Evolutionary conservation across 176 grass and related monocot genomes (phyloP), one percentile per base, ranked within the genome.

Genomic region (Melocanna baccifera): DNA sequence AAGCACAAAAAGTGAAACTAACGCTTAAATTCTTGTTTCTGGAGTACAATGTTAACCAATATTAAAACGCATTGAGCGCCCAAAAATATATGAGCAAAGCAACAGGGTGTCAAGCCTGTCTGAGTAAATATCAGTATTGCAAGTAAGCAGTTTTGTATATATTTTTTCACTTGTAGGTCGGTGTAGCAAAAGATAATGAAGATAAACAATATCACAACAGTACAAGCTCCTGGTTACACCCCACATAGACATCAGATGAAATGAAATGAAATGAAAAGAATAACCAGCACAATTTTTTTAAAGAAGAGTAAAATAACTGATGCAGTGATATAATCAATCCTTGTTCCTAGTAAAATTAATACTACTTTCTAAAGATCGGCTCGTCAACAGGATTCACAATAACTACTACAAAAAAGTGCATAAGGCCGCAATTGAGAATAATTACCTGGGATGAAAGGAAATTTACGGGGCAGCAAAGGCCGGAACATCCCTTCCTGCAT

Each of bases 361-460:
- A 30, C 26, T 63, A 30, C 25, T 63, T 59, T 30, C 25, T 63
- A 30, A 2, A 63, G 26, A 63, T 2, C 25, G 1, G 5, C 30
- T 30, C 1, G 25, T 63, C 61, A 63, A 63, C 5, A 63, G 26
- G 26, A 63, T 63, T 63, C 61, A 63, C 5, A 63, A 30, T 63
- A 15, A 63, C 13, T 63, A 63, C 12, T 15, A 15, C 56, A 32
- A 30, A 29, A 10, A 16, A 7, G 26, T 15, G 28, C 14, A 63
- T 29, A 1, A 30, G 13, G 12, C 61, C 6, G 0, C 13, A 37
- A 70, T 7, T 7, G 36, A 58, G 3, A 22, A 47, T 1, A 76
- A 36, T 86, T 92, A 94, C 92, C 81, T 85, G 94, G 94, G 55
- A 94, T 66, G 47, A 72, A 97, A 25, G 94, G 91, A 7, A 97